These are phyloP conservation scores for Penicillium palitans DNA, from an alignment of 2,329 filamentous ascomycete species.

Conservation along the genomic window DNA sequence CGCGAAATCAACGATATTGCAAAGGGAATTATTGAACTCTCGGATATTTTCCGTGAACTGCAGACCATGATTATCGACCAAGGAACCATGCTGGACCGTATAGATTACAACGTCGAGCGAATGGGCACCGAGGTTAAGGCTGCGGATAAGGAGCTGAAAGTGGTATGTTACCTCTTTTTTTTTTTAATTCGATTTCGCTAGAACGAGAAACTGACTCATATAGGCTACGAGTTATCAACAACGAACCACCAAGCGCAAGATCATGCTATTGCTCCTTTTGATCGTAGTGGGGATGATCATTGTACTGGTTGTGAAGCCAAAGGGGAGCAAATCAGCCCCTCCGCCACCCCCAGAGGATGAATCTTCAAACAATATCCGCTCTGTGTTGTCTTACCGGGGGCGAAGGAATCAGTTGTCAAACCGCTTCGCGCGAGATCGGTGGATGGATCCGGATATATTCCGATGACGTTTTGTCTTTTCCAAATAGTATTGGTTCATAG, in stretches of 20 bases:
- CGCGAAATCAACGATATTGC: conserved; percentile 97
- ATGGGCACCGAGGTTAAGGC: conserved; percentile 93
- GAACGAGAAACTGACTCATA: conserved; percentile 1
- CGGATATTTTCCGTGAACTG: conserved; percentile 93
- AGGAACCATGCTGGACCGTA: conserved; percentile 86
- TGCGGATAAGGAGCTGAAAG: conserved; percentile 86
- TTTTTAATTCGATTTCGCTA: neutral
- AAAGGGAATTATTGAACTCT: conserved; percentile 94
- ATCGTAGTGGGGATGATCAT: conserved; percentile 86
- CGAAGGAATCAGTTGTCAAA: conserved; percentile 25
- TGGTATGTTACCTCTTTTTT: conserved; percentile 50
- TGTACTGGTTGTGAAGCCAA: conserved; percentile 76
- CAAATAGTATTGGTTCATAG: conserved; percentile 21
- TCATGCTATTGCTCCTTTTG: conserved; percentile 83
- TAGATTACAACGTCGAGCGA: conserved; percentile 96
- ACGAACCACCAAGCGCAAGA: conserved; percentile 84
- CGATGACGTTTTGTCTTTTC: conserved; percentile 24
- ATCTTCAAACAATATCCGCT: conserved; percentile 26
- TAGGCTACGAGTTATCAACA: conserved; percentile 81
- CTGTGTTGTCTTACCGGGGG: conserved; percentile 24
- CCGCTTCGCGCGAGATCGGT: conserved; percentile 31
- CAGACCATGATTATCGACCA: conserved; percentile 95
- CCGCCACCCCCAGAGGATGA: conserved; percentile 28
- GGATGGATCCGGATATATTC: conserved; percentile 39
- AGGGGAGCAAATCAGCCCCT: conserved; percentile 38